Evolutionary conservation across 2,329 filamentous ascomycete species (phyloP), one percentile per base, ranked within the genome.

Genomic region (Tolypocladium ophioglossoides): DNA sequence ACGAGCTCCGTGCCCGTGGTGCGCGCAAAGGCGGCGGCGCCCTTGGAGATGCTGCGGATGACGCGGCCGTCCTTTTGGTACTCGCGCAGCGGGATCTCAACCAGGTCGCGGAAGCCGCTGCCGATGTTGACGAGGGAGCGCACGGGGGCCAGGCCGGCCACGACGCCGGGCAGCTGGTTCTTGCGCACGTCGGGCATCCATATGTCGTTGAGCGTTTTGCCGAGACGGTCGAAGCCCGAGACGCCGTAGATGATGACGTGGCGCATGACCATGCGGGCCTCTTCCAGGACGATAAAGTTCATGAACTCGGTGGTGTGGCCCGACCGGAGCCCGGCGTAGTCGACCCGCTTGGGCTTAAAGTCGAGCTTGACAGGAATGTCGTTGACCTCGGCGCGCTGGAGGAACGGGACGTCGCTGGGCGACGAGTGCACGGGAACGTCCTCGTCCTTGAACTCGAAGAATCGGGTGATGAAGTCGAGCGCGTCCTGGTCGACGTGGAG

Each of bases 281-380:
- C 86, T 61, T 99, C 94, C 1, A 99, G 80, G 16, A 92, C 88
- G 59, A 99, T 80, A 67, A 99, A 96, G 69, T 99, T 99, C 91
- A 97, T 97, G 64, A 99, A 95, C 68, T 99, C 94, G 0, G 90
- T 95, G 0, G 94, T 97, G 60, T 89, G 90, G 2, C 94, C 94
- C 1, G 94, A 96, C 30, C 91, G 85, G 4, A 99, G 79, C 4
- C 91, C 91, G 0, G 85, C 89, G 62, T 99, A 99, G 68, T 99
- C 92, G 20, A 99, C 89, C n/a, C 90, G 84, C 70, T 99, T 97
- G 10, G 94, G 94, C 68, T 99, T 99, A 73, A 99, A 99, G 70
- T 99, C 94, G 4, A 84, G 82, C 64, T 87, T 91, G 54, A 99
- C 79, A 2, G 85, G 85, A 27, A 99, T 82, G 4, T 88, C 83